A percentile compares a stretch with the other conserved stretches of the same genome.
phyloP scores from a whole-genome alignment of 257 asterid genomes.

The Jacaranda copaia region DNA sequence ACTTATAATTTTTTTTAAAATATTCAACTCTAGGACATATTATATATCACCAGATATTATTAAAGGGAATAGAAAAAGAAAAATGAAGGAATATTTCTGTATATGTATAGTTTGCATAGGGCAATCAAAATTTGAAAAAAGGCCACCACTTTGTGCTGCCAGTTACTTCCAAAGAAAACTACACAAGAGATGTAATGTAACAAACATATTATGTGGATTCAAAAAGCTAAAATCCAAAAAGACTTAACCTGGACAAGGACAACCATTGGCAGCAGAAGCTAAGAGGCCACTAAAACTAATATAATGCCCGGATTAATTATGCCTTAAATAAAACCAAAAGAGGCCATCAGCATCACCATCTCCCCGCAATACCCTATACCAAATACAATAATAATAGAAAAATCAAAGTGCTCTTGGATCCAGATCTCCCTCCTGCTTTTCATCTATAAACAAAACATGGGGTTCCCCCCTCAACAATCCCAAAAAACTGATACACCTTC shows the following conservation, averaged over 20 bases:
- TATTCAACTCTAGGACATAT: too few species aligned
- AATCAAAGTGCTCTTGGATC: conserved; percentile 75
- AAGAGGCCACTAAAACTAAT: conserved; percentile 16
- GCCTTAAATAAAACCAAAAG: conserved; percentile 43
- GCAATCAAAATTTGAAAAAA: conserved; percentile 23
- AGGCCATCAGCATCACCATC: conserved; percentile 58
- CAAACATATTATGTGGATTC: conserved; percentile 33
- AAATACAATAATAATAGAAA: conserved; percentile 52
- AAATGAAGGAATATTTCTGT: background rate
- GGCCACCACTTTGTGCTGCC: conserved; percentile 43
- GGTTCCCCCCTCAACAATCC: conserved; percentile 71
- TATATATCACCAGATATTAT: too few species aligned
- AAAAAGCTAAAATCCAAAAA: conserved; percentile 43
- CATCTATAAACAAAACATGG: conserved; percentile 84
- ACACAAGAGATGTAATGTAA: conserved; percentile 24
- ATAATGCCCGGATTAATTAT: conserved; percentile 10
- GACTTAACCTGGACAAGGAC: conserved; percentile 38
- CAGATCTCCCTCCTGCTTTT: conserved; percentile 79
- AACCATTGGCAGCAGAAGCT: conserved; percentile 44
- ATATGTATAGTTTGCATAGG: background rate
- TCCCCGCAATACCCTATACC: conserved; percentile 35
- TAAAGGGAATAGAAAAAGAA: background rate
- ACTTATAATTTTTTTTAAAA: too few species aligned
- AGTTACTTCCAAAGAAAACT: conserved; percentile 39
- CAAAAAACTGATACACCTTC: conserved; percentile 47